phyloP scores from a whole-genome alignment of 139 green algal species.

The Marvania coccoides region DNA sequence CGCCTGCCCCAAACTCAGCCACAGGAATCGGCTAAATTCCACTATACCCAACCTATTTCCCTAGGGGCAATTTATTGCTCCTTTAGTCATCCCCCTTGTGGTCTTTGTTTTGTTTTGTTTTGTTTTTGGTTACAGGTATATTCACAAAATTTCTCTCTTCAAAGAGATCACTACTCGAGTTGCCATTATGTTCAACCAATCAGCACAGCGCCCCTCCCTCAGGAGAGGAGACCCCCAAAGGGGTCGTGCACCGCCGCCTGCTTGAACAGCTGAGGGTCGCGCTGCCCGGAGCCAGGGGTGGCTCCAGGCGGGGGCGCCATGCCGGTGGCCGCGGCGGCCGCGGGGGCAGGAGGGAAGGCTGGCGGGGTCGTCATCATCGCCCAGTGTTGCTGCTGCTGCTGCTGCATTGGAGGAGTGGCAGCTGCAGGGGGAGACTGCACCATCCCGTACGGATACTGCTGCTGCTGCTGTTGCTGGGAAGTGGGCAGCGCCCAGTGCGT shows the following conservation, averaged over 20 bases:
- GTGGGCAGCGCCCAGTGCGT: background rate
- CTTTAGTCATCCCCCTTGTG: no score
- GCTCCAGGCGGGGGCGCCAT: background rate
- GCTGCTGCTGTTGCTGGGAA: background rate
- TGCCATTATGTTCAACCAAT: no score
- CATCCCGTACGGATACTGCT: no score
- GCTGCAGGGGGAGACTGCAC: background rate
- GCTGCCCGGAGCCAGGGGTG: background rate
- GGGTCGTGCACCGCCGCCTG: slow-evolving; percentile 28
- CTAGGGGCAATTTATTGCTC: no score
- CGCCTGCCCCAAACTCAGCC: no score
- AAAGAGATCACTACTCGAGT: no score
- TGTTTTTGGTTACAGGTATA: no score
- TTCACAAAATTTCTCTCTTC: no score
- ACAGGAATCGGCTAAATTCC: no score
- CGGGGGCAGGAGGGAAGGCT: background rate
- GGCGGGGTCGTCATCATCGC: background rate
- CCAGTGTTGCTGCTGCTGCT: slow-evolving; percentile 1
- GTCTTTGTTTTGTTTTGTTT: no score
- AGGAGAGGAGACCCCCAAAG: slow-evolving; percentile 25
- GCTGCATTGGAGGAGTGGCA: background rate
- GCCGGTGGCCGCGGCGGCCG: background rate
- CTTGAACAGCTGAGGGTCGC: slow-evolving; percentile 3
- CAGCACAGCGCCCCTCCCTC: no score
- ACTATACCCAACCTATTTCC: no score